Evolutionary conservation across 257 asterid species (phyloP), one percentile per base, ranked within the genome.

Genomic region (Eucommia ulmoides): DNA sequence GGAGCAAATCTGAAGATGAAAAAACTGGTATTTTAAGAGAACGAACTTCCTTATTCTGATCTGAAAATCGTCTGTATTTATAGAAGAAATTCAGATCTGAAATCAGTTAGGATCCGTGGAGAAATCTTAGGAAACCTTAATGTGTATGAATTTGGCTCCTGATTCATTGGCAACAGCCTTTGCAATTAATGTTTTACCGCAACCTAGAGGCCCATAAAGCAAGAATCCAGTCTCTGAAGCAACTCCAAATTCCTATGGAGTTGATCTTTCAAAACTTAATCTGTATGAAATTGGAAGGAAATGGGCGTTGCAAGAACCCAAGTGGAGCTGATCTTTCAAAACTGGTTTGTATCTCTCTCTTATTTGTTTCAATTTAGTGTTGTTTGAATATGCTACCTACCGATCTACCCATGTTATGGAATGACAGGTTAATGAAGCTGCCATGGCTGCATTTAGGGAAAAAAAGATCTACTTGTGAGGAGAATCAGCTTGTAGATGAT

Each of bases 201-300:
- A 84, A 47, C 97, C 96, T 8, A 96, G 97, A 60, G 97, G 97
- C 49, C 97, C 96, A 70, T 80, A 83, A 23, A 89, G 97, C 80
- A 89, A 69, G 67, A 82, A 80, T 49, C 97, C 97, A 4, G 85
- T 76, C 55, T 74, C 96, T 44, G 70, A 33, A 47, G 74, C 70
- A 53, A 74, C 64, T 24, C 88, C 94, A 53, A 77, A 74, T 25
- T n/a, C n/a, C n/a, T n/a, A n/a, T n/a, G n/a, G n/a, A n/a, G n/a
- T n/a, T n/a, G n/a, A n/a, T n/a, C n/a, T n/a, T n/a, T n/a, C n/a
- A n/a, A n/a, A n/a, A n/a, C n/a, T n/a, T n/a, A n/a, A n/a, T n/a
- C n/a, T n/a, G n/a, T n/a, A n/a, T n/a, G n/a, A n/a, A n/a, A 51
- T 88, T 21, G 95, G 80, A 22, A 75, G 60, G 59, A 80, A 69